Percentiles rank a stretch among this genome's conserved stretches.
phyloP scores from a whole-genome alignment of 2,329 filamentous ascomycete species.

The Ascomycota sp. region DNA sequence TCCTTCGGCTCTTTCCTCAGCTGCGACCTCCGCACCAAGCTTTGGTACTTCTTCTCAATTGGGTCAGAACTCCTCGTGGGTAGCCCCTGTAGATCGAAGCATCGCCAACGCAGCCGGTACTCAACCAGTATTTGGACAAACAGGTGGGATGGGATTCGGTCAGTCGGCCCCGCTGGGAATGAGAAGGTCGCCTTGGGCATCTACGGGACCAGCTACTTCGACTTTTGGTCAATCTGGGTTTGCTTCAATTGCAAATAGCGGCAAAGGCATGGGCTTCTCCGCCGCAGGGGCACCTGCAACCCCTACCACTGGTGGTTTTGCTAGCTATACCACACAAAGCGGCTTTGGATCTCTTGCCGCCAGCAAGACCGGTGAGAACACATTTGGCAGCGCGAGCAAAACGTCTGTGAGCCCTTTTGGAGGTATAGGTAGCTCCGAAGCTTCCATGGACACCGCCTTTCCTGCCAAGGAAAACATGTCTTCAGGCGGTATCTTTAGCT shows the following conservation, averaged over 20 bases:
- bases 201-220: conserved; percentile 11
- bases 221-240: conserved; percentile 34
- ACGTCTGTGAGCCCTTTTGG: conserved; percentile 13
- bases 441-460: conserved; percentile 9
- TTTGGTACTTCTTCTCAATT: conserved; percentile 26
- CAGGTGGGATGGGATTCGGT: conserved; percentile 28
- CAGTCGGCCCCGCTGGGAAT: conserved; percentile 24
- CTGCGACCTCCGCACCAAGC: conserved; percentile 14
- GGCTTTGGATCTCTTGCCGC: conserved; percentile 29
- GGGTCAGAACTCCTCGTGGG: conserved; percentile 31
- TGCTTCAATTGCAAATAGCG: conserved; percentile 16
- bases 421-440: conserved; percentile 1
- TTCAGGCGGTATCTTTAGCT: conserved; percentile 18
- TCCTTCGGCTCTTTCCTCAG: conserved; percentile 19
- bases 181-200: conserved; percentile 31
- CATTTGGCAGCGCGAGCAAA: conserved; percentile 18
- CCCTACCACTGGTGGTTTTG: conserved; percentile 23
- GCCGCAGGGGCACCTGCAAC: conserved; percentile 14
- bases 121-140: conserved; percentile 24
- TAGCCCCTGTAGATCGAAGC: conserved; percentile 14
- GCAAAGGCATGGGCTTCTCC: conserved; percentile 9
- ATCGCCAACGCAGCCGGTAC: no score
- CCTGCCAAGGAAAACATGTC: conserved; percentile 10
- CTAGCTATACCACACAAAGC: conserved; percentile 28
- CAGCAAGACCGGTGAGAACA: conserved; percentile 12